These are phyloP conservation scores for Cardamine occulta DNA, from an alignment of 345 rosid genomes.

Conservation along the genomic window DNA sequence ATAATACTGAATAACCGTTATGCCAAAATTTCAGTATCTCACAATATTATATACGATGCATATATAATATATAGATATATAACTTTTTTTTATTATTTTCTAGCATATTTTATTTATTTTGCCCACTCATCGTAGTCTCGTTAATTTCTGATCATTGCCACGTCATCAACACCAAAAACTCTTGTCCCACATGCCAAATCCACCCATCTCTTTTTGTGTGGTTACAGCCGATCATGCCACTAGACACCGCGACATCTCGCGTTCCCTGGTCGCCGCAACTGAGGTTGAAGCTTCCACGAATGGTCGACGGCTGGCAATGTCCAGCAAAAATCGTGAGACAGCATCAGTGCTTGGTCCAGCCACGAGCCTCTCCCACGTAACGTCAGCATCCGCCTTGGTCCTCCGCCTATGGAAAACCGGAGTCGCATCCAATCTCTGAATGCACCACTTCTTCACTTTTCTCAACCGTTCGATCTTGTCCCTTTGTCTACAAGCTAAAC, in stretches of 20 bases:
- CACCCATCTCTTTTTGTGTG: constrained; percentile 6
- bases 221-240: constrained; percentile 42
- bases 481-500: constrained; percentile 57
- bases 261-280: constrained; percentile 26
- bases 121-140: constrained; percentile 21
- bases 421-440: constrained; percentile 67
- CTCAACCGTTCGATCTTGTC: constrained; percentile 65
- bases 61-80: constrained; percentile 2
- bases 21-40: constrained; percentile 42
- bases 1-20: constrained; percentile 38
- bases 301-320: constrained; percentile 27
- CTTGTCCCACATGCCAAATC: constrained; percentile 7
- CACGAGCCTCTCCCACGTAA: constrained; percentile 62
- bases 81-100: constrained; percentile 2
- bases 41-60: constrained; percentile 24
- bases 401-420: constrained; percentile 53
- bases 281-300: constrained; percentile 1
- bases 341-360: constrained; percentile 52
- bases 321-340: constrained; percentile 51
- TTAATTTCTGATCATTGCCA: constrained; percentile 9
- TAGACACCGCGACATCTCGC: constrained; percentile 45
- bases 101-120: neutral
- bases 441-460: constrained; percentile 59
- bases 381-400: constrained; percentile 50
- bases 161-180: neutral